phyloP scores from a whole-genome alignment of 2,329 filamentous ascomycete genomes.

The Fusarium sp. region DNA sequence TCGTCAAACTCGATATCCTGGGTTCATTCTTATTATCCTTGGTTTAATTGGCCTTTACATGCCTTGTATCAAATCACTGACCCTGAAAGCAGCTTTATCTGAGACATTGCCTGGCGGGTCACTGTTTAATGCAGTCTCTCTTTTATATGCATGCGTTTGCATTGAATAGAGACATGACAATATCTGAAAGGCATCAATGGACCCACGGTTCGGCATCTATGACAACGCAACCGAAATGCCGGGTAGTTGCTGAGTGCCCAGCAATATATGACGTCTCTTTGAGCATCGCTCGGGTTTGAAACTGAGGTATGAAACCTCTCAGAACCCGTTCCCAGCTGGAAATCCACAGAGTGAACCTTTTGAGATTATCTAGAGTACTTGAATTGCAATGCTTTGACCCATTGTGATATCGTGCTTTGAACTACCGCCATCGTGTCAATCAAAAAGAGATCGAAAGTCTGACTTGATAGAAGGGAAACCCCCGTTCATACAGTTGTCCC shows the following conservation, averaged over 20 bases:
- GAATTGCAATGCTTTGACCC: not conserved
- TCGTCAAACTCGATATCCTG: not conserved
- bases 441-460: not conserved
- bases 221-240: not conserved
- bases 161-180: not conserved
- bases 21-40: not conserved
- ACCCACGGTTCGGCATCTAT: not conserved
- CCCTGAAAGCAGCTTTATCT: not conserved
- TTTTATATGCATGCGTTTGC: not conserved
- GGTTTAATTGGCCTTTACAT: not conserved
- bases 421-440: not conserved
- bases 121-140: slow-evolving; percentile 1
- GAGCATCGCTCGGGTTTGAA: not conserved
- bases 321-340: not conserved
- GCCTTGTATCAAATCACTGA: not conserved
- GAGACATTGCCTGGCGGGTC: not conserved
- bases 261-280: not conserved
- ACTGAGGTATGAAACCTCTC: not conserved
- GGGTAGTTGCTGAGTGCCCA: not conserved
- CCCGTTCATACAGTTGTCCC: not conserved
- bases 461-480: too few species aligned
- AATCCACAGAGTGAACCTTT: not conserved
- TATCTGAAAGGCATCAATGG: not conserved
- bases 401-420: not conserved
- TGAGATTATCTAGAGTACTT: not conserved